Evolutionary conservation across 139 green algal genomes (phyloP).

Genomic region (Pleodorina starrii): DNA sequence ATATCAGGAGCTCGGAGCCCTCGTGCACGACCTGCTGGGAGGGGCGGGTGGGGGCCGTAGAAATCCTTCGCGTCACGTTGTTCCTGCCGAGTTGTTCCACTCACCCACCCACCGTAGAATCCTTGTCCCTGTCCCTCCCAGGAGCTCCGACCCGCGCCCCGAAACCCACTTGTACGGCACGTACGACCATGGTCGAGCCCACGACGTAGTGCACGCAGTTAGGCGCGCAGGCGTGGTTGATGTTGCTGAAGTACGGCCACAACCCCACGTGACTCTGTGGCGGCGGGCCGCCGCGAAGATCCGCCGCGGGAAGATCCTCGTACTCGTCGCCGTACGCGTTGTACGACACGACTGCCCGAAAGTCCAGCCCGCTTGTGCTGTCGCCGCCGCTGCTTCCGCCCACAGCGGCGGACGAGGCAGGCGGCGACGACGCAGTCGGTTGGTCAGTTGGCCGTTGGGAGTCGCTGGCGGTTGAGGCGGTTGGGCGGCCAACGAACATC

Average conservation of each 20-base stretch:
- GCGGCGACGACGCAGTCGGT: not conserved
- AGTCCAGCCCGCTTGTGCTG: not conserved
- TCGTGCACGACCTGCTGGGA: no score
- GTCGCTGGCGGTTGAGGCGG: not conserved
- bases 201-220: constrained; percentile 67
- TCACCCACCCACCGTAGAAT: no score
- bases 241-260: constrained; percentile 62
- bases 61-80: no score
- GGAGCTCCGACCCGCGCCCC: no score
- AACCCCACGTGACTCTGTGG: constrained; percentile 54
- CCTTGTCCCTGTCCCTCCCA: no score
- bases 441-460: not conserved
- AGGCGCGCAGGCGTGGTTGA: constrained; percentile 69
- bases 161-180: constrained; percentile 50
- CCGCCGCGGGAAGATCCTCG: constrained; percentile 52
- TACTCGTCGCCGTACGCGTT: constrained; percentile 69
- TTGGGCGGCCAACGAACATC: constrained; percentile 24
- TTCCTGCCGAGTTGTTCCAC: no score
- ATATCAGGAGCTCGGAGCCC: constrained; percentile 4
- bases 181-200: constrained; percentile 61
- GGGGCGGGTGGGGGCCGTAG: no score
- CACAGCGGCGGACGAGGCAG: not conserved
- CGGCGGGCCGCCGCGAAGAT: not conserved
- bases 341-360: constrained; percentile 46
- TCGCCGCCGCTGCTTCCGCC: not conserved